Percentiles rank a stretch among this genome's conserved stretches.
Evolutionary conservation across 169 alveolate species (phyloP).

Genomic region (Neospora caninum): DNA sequence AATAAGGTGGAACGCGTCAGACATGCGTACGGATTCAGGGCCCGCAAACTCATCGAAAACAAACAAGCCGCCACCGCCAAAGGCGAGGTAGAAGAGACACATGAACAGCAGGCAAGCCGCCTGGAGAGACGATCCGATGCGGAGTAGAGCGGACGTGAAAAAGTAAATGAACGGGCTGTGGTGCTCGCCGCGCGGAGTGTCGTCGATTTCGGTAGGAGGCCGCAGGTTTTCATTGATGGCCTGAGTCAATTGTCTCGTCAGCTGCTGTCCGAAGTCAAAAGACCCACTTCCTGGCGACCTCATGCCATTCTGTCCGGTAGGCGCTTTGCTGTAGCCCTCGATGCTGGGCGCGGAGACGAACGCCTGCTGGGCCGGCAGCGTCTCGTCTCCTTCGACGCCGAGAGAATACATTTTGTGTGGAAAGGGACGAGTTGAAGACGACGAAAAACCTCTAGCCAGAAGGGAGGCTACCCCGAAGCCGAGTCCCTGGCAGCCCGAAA

Average conservation of each 20-base stretch:
- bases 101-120: conserved; percentile 79
- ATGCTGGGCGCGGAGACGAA: not conserved
- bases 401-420: not conserved
- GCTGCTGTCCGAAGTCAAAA: conserved; percentile 3
- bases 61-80: conserved; percentile 86
- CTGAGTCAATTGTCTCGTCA: conserved; percentile 30
- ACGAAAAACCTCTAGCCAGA: not conserved
- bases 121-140: conserved; percentile 82
- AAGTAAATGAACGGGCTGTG: conserved; percentile 85
- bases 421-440: not conserved
- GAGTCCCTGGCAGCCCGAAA: too few relatives aligned
- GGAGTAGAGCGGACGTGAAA: conserved; percentile 80
- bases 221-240: not conserved
- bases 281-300: not conserved
- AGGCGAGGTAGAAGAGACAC: conserved; percentile 85
- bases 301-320: not conserved
- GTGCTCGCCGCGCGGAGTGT: conserved; percentile 84
- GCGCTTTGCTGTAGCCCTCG: not conserved
- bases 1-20: conserved; percentile 83
- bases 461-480: not conserved
- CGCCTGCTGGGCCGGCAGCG: conserved; percentile 2
- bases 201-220: conserved; percentile 54
- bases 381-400: not conserved
- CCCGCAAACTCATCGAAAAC: conserved; percentile 85
- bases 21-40: conserved; percentile 83